phyloP scores from a whole-genome alignment of 1,284 basidiomycete species.

The Phylloporus gajari region DNA sequence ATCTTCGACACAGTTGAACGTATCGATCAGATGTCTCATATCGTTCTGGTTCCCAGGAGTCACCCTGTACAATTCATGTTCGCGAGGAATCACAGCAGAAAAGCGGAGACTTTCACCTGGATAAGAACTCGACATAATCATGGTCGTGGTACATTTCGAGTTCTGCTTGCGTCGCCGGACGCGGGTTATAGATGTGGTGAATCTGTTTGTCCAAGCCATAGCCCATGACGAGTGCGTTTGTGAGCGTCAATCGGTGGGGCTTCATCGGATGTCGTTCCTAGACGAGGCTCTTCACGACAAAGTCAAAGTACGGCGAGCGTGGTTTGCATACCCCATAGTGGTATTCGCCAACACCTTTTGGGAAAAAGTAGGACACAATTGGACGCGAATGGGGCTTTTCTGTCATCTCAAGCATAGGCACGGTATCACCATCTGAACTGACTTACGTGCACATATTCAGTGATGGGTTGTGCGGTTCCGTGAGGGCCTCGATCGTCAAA shows the following conservation, averaged over 20 bases:
- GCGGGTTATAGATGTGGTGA: slow-evolving; percentile 89
- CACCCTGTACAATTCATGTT: slow-evolving; percentile 60
- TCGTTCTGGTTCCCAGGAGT: slow-evolving; percentile 82
- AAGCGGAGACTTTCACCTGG: slow-evolving; percentile 64
- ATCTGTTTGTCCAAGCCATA: slow-evolving; percentile 98
- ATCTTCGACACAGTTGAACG: slow-evolving; percentile 92
- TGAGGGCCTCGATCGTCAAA: slow-evolving; percentile 76
- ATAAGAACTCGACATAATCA: slow-evolving; percentile 96
- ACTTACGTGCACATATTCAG: slow-evolving; percentile 76
- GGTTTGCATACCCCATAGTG: slow-evolving; percentile 87
- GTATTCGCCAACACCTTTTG: slow-evolving; percentile 92
- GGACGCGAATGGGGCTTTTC: slow-evolving; percentile 83
- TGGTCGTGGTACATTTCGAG: slow-evolving; percentile 91
- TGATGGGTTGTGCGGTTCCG: slow-evolving; percentile 76
- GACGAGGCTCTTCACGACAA: background rate
- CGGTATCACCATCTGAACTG: slow-evolving; percentile 40
- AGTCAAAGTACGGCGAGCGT: background rate
- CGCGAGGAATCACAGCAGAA: background rate
- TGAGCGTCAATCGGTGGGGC: slow-evolving; percentile 92
- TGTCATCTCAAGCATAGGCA: slow-evolving; percentile 31
- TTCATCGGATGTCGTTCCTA: slow-evolving; percentile 99
- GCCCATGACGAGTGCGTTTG: slow-evolving; percentile 94
- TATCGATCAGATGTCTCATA: slow-evolving; percentile 79
- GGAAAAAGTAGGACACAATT: slow-evolving; percentile 95
- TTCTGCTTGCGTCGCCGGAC: slow-evolving; percentile 89